phyloP scores from a whole-genome alignment of 768 basidiomycete genomes.

The Lentinula raphanica region DNA sequence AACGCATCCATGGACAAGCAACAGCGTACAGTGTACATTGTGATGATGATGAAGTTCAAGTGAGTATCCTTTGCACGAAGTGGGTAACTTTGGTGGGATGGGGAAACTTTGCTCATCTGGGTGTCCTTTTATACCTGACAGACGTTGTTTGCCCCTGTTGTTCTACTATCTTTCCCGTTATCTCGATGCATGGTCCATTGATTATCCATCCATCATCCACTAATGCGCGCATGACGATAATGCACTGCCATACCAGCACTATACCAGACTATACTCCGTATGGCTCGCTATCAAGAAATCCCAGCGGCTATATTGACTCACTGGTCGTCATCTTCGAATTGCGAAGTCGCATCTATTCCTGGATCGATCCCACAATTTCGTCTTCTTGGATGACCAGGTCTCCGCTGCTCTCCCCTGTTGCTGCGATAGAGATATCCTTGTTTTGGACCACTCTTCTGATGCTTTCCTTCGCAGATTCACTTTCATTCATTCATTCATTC shows the following conservation, averaged over 20 bases:
- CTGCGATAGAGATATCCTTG: too few species aligned
- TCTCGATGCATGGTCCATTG: not conserved
- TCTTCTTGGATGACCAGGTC: too few species aligned
- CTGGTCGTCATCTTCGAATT: not conserved
- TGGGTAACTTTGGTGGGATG: not conserved
- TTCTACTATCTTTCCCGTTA: not conserved
- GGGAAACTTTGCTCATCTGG: not conserved
- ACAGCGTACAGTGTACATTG: slow-evolving; percentile 38
- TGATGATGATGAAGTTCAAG: not conserved
- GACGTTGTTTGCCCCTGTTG: not conserved
- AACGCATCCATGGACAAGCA: slow-evolving; percentile 1
- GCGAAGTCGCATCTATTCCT: not conserved
- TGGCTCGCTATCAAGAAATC: not conserved
- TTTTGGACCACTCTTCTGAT: too few species aligned
- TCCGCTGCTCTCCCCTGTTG: too few species aligned
- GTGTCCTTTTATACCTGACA: not conserved
- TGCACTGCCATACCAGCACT: too few species aligned
- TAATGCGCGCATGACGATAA: not conserved
- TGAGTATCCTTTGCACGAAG: not conserved
- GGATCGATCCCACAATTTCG: not conserved
- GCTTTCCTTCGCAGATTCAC: too few species aligned
- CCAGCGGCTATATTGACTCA: not conserved
- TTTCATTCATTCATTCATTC: too few species aligned
- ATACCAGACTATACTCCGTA: not conserved
- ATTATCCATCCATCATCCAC: not conserved